phyloP scores from a whole-genome alignment of 2,329 filamentous ascomycete species.

The Diplodia corticola region DNA sequence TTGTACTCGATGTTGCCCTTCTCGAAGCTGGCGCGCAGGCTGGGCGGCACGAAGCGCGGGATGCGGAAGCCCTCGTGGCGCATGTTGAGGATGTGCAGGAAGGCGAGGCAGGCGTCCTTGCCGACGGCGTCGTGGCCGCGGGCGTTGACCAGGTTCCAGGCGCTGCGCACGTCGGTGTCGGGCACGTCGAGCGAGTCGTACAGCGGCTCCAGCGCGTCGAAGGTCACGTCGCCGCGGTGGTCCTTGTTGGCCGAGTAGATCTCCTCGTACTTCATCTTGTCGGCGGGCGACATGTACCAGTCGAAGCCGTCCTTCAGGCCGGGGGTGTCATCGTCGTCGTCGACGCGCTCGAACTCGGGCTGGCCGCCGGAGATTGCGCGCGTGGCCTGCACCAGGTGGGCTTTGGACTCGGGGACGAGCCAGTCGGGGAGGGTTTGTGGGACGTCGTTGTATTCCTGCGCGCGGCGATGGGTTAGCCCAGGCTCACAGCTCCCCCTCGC shows the following conservation, averaged over 20 bases:
- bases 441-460: constrained; percentile 78
- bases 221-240: constrained; percentile 74
- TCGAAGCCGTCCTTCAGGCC: constrained; percentile 96
- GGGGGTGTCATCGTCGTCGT: constrained; percentile 72
- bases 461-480: neutral
- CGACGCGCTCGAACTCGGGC: constrained; percentile 80
- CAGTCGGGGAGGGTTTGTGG: constrained; percentile 85
- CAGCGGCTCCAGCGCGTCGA: constrained; percentile 75
- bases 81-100: constrained; percentile 95
- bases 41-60: constrained; percentile 85
- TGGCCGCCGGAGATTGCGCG: constrained; percentile 69
- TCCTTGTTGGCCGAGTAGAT: constrained; percentile 94
- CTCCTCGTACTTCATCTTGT: constrained; percentile 93
- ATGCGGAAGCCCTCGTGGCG: constrained; percentile 94
- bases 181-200: constrained; percentile 78
- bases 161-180: constrained; percentile 79
- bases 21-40: constrained; percentile 88
- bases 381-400: constrained; percentile 44
- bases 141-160: constrained; percentile 97
- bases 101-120: constrained; percentile 92
- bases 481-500: constrained; percentile 1
- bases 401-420: constrained; percentile 84
- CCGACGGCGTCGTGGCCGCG: constrained; percentile 79
- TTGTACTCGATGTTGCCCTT: constrained; percentile 97
- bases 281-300: constrained; percentile 95